Evolutionary conservation across 805 yeast species (phyloP), one percentile per base, ranked within the genome.

Genomic region (Candida tammaniensis): DNA sequence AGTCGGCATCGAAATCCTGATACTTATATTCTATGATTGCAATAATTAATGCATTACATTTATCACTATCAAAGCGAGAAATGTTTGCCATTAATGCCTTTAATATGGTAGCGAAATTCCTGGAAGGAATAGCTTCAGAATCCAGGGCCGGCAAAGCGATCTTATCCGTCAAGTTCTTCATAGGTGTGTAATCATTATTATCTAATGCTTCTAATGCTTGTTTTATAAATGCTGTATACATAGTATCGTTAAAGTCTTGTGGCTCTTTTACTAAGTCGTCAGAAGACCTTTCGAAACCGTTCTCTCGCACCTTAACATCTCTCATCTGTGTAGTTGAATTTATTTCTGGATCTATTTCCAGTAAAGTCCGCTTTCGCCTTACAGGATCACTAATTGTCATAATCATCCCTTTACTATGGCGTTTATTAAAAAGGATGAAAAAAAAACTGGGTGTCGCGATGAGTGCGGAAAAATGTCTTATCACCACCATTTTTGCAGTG

Each of bases 151-250:
- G 82, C 13, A 78, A 56, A 4, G 66, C 58, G 19, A 86, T 61
- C 51, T 82, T 82, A 21, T 74, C 61, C 1, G 88, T 72, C 22
- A 86, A 59, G 3, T 75, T 60, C 42, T 79, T 78, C 21, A 86
- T 57, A 36, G 77, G 81, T 1, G 70, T 52, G 16, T 72, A 44
- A 52, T 82, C 85, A 37, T 63, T 51, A 20, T 27, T 74, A 37
- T 82, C 88, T 49, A 84, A 63, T 34, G 82, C 74, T 31, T 79
- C 84, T 43, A 86, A 60, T 19, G 91, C 93, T 34, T 85, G 71
- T 44, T 72, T 71, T 22, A 84, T 77, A 49, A 73, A 73, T 28
- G 64, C 52, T 19, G 59, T 40, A 49, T 64, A 67, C 68, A 66
- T 61, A 49, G 58, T 56, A 31, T 60, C 68, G 25, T 66, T 57